Conservation (phyloP, 2,329 filamentous ascomycete genomes). For the Claviceps sp. region DNA sequence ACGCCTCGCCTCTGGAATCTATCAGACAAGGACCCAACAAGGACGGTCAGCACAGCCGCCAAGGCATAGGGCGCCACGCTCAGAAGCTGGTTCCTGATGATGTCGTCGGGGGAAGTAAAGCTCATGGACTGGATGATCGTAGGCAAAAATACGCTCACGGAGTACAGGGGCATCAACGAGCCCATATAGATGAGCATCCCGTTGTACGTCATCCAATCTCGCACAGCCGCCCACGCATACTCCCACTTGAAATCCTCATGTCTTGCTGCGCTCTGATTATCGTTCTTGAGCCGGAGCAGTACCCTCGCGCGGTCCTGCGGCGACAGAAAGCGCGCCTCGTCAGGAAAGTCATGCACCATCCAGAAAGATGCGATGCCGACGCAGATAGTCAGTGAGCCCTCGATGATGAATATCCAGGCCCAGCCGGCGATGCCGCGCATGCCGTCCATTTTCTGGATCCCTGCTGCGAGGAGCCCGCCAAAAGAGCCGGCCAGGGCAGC, state of each 20-base stretch:
- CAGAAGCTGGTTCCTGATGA: constrained; percentile 26
- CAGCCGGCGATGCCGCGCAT: constrained; percentile 42
- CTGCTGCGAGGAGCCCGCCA: constrained; percentile 59
- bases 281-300: constrained; percentile 52
- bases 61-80: constrained; percentile 33
- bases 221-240: constrained; percentile 59
- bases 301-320: constrained; percentile 58
- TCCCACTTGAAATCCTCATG: constrained; percentile 61
- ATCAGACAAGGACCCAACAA: constrained; percentile 57
- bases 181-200: constrained; percentile 72
- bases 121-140: constrained; percentile 53
- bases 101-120: constrained; percentile 19
- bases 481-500: constrained; percentile 70
- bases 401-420: constrained; percentile 56
- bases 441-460: constrained; percentile 56
- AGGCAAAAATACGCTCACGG: constrained; percentile 66
- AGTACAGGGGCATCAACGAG: constrained; percentile 56
- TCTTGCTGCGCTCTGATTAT: constrained; percentile 61
- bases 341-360: constrained; percentile 74
- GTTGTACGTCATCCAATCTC: constrained; percentile 74
- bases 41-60: constrained; percentile 23
- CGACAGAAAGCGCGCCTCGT: constrained; percentile 59
- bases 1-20: constrained; percentile 57
- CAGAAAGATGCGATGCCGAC: constrained; percentile 58
- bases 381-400: constrained; percentile 56